Conservation (phyloP, 2,329 filamentous ascomycete genomes). For the Plenodomus biglobosus region DNA sequence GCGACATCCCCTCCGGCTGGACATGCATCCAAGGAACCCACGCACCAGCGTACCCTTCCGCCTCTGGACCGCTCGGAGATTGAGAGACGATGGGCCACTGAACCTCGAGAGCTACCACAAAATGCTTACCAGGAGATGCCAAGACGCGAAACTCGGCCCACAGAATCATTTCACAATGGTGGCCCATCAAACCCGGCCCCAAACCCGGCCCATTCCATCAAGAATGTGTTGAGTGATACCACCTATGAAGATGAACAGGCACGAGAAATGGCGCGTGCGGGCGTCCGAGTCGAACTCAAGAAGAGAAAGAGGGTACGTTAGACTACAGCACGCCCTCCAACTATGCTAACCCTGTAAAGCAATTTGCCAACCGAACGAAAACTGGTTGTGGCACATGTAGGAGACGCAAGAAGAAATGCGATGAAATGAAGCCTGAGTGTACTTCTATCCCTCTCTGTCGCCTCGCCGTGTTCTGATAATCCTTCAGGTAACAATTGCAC, state of each 20-base stretch:
- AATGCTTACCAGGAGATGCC: constrained; percentile 29
- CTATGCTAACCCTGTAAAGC: constrained; percentile 42
- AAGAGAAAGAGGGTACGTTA: constrained; percentile 51
- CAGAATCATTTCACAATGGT: constrained; percentile 17
- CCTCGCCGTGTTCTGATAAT: constrained; percentile 13
- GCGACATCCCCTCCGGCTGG: constrained; percentile 41
- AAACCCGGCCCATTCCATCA: constrained; percentile 10
- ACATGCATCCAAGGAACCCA: constrained; percentile 27
- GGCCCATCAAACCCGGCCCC: constrained; percentile 14
- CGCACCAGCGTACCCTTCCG: constrained; percentile 28
- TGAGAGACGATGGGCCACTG: constrained; percentile 34
- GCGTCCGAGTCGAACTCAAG: constrained; percentile 52
- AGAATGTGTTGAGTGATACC: constrained; percentile 11
- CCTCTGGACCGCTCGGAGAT: constrained; percentile 29
- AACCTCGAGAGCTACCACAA: constrained; percentile 28
- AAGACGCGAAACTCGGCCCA: constrained; percentile 28
- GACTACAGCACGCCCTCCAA: neutral
- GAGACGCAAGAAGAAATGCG: constrained; percentile 94
- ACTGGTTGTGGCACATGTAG: constrained; percentile 93
- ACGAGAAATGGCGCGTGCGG: constrained; percentile 47
- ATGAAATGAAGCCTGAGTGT: constrained; percentile 93
- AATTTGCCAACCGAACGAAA: constrained; percentile 94
- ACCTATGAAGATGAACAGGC: constrained; percentile 20
- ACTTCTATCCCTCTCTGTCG: constrained; percentile 52
- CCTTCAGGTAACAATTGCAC: constrained; percentile 70